A percentile compares a stretch with the other conserved stretches of the same genome.
phyloP scores from a whole-genome alignment of 2,329 filamentous ascomycete genomes.

The Pleurostoma richardsiae region DNA sequence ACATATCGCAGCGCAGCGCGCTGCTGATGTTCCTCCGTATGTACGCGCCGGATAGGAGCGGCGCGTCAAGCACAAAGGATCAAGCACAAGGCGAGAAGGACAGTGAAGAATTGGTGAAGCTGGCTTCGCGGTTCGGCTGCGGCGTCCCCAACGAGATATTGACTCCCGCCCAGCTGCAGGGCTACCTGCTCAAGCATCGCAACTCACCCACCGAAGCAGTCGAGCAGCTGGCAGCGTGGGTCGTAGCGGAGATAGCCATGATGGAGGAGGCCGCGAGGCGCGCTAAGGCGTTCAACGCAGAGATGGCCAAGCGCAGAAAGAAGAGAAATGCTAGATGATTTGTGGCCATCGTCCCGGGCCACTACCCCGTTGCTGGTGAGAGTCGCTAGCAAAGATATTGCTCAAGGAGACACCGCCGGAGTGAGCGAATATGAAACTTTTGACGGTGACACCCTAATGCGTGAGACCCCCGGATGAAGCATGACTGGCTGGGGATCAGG shows the following conservation, averaged over 20 bases:
- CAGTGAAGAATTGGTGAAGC: slow-evolving; percentile 27
- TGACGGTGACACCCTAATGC: too few relatives aligned
- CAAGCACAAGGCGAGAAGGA: neutral
- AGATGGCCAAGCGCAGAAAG: slow-evolving; percentile 13
- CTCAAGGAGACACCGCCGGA: too few relatives aligned
- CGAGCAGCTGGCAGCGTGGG: slow-evolving; percentile 27
- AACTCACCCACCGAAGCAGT: slow-evolving; percentile 31
- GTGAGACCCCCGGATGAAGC: too few relatives aligned
- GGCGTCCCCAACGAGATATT: slow-evolving; percentile 42
- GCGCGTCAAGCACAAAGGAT: slow-evolving; percentile 5
- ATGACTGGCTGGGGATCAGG: too few relatives aligned
- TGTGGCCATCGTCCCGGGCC: too few relatives aligned
- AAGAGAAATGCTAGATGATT: neutral
- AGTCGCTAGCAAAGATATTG: too few relatives aligned
- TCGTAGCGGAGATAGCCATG: slow-evolving; percentile 23
- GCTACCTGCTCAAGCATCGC: slow-evolving; percentile 38
- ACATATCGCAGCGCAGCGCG: slow-evolving; percentile 36
- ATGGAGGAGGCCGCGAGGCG: slow-evolving; percentile 18
- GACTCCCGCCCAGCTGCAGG: slow-evolving; percentile 45
- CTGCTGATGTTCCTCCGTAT: slow-evolving; percentile 42
- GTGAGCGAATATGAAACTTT: too few relatives aligned
- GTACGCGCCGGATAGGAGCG: slow-evolving; percentile 29
- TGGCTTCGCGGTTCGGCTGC: slow-evolving; percentile 49
- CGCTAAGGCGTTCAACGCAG: slow-evolving; percentile 6
- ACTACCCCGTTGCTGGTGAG: too few relatives aligned